A percentile compares a stretch with the other conserved stretches of the same genome.
Evolutionary conservation across 768 basidiomycete species (phyloP).

Genomic region (Auriculariales sp.): DNA sequence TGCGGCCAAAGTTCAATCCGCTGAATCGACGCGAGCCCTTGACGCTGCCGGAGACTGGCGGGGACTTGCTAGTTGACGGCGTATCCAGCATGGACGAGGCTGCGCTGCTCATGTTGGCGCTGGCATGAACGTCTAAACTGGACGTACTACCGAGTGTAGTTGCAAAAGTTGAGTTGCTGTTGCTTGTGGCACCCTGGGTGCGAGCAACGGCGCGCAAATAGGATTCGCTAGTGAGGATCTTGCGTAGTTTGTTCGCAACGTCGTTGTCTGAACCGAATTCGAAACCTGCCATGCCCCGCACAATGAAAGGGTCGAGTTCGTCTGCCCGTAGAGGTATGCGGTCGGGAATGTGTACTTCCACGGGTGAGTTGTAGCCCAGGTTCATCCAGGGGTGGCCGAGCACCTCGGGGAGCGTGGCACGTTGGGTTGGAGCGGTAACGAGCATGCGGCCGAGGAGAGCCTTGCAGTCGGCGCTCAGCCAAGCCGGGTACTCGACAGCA

Average conservation of each 20-base stretch:
- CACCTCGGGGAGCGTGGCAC: constrained; percentile 76
- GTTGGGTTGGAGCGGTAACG: constrained; percentile 73
- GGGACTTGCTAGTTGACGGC: background rate
- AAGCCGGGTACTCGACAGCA: constrained; percentile 90
- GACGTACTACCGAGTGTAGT: constrained; percentile 8
- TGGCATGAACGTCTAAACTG: background rate
- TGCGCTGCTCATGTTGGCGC: background rate
- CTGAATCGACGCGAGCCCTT: constrained; percentile 80
- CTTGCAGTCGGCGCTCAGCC: constrained; percentile 95
- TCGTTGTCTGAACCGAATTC: constrained; percentile 87
- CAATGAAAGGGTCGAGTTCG: constrained; percentile 75
- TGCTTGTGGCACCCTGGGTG: constrained; percentile 6
- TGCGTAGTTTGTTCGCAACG: constrained; percentile 57
- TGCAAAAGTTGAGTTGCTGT: constrained; percentile 20
- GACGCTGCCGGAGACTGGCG: constrained; percentile 15
- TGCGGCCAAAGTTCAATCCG: constrained; percentile 65
- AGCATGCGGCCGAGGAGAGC: constrained; percentile 88
- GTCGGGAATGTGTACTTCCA: constrained; percentile 72
- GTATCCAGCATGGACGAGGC: constrained; percentile 16
- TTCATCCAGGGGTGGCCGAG: constrained; percentile 86
- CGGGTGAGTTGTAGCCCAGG: constrained; percentile 68
- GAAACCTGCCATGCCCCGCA: constrained; percentile 88
- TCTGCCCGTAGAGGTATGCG: constrained; percentile 81
- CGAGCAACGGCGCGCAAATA: constrained; percentile 26
- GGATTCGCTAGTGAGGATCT: constrained; percentile 61